Evolutionary conservation across 345 rosid species (phyloP), one percentile per base, ranked within the genome.

Genomic region (Citropsis articulata): DNA sequence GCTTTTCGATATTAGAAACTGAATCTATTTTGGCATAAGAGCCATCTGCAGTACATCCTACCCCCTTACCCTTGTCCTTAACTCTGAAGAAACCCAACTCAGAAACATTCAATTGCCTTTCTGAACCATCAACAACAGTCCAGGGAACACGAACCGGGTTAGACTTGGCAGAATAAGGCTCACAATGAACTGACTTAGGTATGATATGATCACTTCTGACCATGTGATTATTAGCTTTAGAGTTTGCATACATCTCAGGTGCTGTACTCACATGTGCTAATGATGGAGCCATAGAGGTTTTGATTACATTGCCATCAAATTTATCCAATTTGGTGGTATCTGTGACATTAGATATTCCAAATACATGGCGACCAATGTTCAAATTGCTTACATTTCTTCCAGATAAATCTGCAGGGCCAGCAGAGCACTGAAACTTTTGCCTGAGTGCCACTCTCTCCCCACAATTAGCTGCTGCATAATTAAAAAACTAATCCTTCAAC

Each of bases 381-480:
- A 84, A 71, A n/a, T 65, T 85, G 31, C 78, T 66, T 40, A 45
- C 71, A 62, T 79, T 81, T 81, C 79, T 57, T 62, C 63, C 22
- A 28, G 72, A 36, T 4, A 75, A 42, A 75, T 69, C 64, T 30
- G 83, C 79, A 25, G 82, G 57, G 56, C 74, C 81, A n/a, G 81
- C 53, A 28, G 59, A 78, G 77, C 57, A 66, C 31, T 72, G 79
- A 80, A 72, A 55, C 76, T 48, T 42, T 66, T 56, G 68, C 69
- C 87, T 71, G 73, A 79, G 28, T 78, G 80, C 76, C 69, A 74
- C 83, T 56, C 40, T 84, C 75, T 76, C 82, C 75, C 69, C 33
- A 10, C 30, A 69, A 78, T 55, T 66, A 16, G 69, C 30, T n/a
- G 73, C 88, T 87, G 90, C 84, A 83, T 65, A 73, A 81, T 75